These are phyloP conservation scores for Mycocentrospora acerina DNA, from an alignment of 2,329 filamentous ascomycete genomes.

Conservation along the genomic window DNA sequence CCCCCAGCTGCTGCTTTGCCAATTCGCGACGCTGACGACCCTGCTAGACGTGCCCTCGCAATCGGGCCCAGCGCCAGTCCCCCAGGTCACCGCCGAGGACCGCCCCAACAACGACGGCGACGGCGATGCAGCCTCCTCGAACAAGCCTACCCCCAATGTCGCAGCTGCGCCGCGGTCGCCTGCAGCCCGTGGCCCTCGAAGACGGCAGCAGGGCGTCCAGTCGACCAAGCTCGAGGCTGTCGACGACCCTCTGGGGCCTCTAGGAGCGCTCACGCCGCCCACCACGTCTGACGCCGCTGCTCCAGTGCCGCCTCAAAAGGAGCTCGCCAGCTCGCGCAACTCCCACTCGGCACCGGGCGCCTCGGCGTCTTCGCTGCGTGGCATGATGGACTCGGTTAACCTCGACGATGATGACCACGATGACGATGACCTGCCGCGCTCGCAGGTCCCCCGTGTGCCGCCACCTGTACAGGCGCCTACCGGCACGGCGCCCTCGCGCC, in stretches of 20 bases:
- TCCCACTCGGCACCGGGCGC: conserved; percentile 56
- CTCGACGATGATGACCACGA: conserved; percentile 70
- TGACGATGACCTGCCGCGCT: conserved; percentile 48
- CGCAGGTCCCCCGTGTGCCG: conserved; percentile 63
- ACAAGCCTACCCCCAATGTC: conserved; percentile 27
- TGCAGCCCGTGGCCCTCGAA: conserved; percentile 52
- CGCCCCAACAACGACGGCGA: conserved; percentile 19
- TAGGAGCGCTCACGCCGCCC: conserved; percentile 65
- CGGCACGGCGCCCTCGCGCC: conserved; percentile 51
- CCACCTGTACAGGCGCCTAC: conserved; percentile 59
- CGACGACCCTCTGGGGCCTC: conserved; percentile 72
- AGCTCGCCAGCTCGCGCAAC: conserved; percentile 54
- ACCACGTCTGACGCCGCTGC: conserved; percentile 61
- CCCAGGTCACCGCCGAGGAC: conserved; percentile 36
- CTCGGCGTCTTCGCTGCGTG: conserved; percentile 51
- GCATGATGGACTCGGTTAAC: conserved; percentile 66
- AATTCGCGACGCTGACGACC: conserved; percentile 16
- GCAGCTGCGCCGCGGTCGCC: conserved; percentile 50
- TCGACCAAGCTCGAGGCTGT: conserved; percentile 77
- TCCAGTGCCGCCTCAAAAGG: conserved; percentile 66
- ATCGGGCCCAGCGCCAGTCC: conserved; percentile 45
- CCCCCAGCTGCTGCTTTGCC: not conserved
- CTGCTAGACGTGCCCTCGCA: conserved; percentile 50
- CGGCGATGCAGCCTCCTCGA: conserved; percentile 23
- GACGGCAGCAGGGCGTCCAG: conserved; percentile 68